Evolutionary conservation across 805 yeast species (phyloP).

Genomic region (Wickerhamiella azymoides): DNA sequence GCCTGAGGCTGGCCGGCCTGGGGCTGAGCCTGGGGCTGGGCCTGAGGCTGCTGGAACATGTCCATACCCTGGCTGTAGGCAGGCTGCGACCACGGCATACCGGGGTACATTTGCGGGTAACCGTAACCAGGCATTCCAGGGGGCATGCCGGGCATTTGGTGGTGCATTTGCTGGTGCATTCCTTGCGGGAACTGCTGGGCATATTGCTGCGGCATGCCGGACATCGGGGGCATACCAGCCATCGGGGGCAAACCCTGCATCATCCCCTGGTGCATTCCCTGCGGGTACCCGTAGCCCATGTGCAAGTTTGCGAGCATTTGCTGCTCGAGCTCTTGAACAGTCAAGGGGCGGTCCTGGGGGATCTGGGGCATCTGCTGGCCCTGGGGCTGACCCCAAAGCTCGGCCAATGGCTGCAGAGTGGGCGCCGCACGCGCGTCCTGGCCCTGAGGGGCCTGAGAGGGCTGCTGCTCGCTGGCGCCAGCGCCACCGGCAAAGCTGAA

Average conservation of each 20-base stretch:
- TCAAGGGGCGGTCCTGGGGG: constrained; percentile 7
- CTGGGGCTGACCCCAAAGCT: constrained; percentile 41
- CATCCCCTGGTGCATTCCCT: constrained; percentile 6
- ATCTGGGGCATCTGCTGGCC: constrained; percentile 10
- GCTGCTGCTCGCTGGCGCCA: constrained; percentile 20
- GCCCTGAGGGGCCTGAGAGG: constrained; percentile 17
- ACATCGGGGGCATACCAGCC: not conserved
- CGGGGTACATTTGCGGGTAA: not conserved
- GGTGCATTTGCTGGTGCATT: not conserved
- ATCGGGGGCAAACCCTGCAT: constrained; percentile 2
- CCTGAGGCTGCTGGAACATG: constrained; percentile 13
- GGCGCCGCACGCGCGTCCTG: constrained; percentile 19
- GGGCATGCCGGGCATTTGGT: constrained; percentile 3
- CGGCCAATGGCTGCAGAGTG: constrained; percentile 51
- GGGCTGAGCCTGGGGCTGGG: constrained; percentile 10
- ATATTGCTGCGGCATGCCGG: constrained; percentile 7
- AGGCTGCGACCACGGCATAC: constrained; percentile 1
- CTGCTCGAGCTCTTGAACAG: constrained; percentile 11
- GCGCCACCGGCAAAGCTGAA: constrained; percentile 44
- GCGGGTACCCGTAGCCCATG: constrained; percentile 8
- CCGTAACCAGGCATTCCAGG: constrained; percentile 1
- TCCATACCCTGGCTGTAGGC: not conserved
- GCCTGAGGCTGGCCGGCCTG: not conserved
- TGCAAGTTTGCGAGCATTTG: constrained; percentile 9
- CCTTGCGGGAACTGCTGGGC: constrained; percentile 1